Evolutionary conservation across 208 protist species (phyloP).

Genomic region (Vickermania spadyakhi): DNA sequence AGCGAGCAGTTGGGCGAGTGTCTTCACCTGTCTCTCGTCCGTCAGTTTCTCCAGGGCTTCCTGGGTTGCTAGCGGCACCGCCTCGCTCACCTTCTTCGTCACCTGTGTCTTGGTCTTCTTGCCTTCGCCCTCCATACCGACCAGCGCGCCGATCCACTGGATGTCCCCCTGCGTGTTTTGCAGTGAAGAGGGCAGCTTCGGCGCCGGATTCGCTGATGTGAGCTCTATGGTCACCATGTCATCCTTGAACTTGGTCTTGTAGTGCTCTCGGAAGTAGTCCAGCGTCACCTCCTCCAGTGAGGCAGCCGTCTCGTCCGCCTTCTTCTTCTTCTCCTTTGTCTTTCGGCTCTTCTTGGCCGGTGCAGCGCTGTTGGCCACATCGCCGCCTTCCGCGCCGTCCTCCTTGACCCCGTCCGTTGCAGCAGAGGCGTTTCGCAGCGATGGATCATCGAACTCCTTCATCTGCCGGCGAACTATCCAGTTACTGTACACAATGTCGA

Average conservation of each 20-base stretch:
- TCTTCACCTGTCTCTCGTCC: constrained; percentile 80
- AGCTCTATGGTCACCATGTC: constrained; percentile 75
- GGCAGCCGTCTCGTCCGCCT: background rate
- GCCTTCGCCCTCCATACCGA: constrained; percentile 39
- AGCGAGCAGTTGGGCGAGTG: constrained; percentile 61
- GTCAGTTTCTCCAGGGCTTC: constrained; percentile 87
- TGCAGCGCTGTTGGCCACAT: constrained; percentile 1
- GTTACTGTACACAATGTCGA: constrained; percentile 66
- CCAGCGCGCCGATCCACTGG: constrained; percentile 52
- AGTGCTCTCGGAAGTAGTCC: constrained; percentile 74
- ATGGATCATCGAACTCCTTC: constrained; percentile 7
- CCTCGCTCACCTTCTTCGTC: constrained; percentile 65
- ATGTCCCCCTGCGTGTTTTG: constrained; percentile 24
- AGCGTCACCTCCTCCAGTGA: constrained; percentile 30
- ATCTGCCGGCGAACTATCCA: constrained; percentile 31
- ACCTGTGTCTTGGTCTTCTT: constrained; percentile 42
- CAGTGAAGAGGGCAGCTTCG: constrained; percentile 18
- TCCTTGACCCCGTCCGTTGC: constrained; percentile 3
- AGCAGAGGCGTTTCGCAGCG: background rate
- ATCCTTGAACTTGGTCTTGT: constrained; percentile 57
- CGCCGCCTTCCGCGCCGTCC: constrained; percentile 7
- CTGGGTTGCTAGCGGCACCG: constrained; percentile 74
- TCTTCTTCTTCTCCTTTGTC: constrained; percentile 5
- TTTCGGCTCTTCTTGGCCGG: constrained; percentile 6
- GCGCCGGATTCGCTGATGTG: constrained; percentile 25